Conservation (phyloP, 805 yeast genomes). For the Candida koratica region DNA sequence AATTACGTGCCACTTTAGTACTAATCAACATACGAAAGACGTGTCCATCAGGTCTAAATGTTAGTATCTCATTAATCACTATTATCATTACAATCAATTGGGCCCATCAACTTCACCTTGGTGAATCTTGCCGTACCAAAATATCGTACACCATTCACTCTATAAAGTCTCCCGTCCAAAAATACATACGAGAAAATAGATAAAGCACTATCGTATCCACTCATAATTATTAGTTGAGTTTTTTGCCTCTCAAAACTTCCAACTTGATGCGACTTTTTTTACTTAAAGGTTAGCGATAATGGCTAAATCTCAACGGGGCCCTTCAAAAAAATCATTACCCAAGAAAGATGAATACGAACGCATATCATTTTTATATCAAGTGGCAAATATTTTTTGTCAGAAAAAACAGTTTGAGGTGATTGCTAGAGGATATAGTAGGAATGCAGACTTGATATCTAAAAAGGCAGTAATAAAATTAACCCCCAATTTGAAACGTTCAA, state of each 20-base stretch:
- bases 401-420: conserved; percentile 36
- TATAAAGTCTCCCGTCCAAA: neutral
- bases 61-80: conserved; percentile 20
- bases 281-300: neutral
- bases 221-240: conserved; percentile 47
- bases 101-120: too few relatives aligned
- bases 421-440: conserved; percentile 53
- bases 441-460: conserved; percentile 59
- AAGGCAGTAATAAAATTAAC: conserved; percentile 63
- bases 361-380: conserved; percentile 56
- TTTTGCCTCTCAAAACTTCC: conserved; percentile 9
- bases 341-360: conserved; percentile 60
- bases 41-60: conserved; percentile 92
- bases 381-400: conserved; percentile 35
- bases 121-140: neutral
- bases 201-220: conserved; percentile 98
- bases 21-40: conserved; percentile 73
- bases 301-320: conserved; percentile 14
- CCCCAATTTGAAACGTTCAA: conserved; percentile 60
- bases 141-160: neutral
- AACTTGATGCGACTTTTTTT: conserved; percentile 1
- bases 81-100: too few relatives aligned
- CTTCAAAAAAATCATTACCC: conserved; percentile 35
- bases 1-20: neutral
- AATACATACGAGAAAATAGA: conserved; percentile 86